phyloP scores from a whole-genome alignment of 2,329 filamentous ascomycete species.

The Cucurbitaria berberidis region DNA sequence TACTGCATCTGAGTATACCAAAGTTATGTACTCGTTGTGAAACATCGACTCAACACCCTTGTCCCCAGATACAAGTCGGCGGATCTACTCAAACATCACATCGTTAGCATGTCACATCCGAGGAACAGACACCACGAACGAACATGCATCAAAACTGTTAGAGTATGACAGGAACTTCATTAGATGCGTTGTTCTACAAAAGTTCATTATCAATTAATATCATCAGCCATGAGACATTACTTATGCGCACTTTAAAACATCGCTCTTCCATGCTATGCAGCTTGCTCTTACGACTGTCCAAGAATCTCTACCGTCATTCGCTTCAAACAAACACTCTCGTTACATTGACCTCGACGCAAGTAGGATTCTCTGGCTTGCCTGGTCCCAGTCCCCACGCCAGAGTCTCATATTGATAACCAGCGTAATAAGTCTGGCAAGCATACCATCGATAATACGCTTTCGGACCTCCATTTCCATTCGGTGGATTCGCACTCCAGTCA shows the following conservation, averaged over 20 bases:
- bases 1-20: too few relatives aligned
- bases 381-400: constrained; percentile 53
- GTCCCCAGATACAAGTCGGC: too few relatives aligned
- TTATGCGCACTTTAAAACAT: background rate
- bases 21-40: too few relatives aligned
- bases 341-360: constrained; percentile 53
- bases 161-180: too few relatives aligned
- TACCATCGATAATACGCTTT: constrained; percentile 53
- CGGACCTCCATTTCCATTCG: constrained; percentile 17
- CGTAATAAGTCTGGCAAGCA: constrained; percentile 52
- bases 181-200: too few relatives aligned
- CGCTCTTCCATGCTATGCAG: background rate
- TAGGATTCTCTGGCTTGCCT: constrained; percentile 53
- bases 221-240: background rate
- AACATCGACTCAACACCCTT: too few relatives aligned
- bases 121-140: too few relatives aligned
- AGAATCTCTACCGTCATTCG: background rate
- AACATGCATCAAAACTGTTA: too few relatives aligned
- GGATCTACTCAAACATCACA: too few relatives aligned
- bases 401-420: constrained; percentile 52
- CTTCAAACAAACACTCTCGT: constrained; percentile 37
- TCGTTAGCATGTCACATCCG: too few relatives aligned
- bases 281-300: background rate
- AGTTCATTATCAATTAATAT: background rate
- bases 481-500: constrained; percentile 49